phyloP scores from a whole-genome alignment of 2,329 filamentous ascomycete species.

The Fusarium praegraminearum region DNA sequence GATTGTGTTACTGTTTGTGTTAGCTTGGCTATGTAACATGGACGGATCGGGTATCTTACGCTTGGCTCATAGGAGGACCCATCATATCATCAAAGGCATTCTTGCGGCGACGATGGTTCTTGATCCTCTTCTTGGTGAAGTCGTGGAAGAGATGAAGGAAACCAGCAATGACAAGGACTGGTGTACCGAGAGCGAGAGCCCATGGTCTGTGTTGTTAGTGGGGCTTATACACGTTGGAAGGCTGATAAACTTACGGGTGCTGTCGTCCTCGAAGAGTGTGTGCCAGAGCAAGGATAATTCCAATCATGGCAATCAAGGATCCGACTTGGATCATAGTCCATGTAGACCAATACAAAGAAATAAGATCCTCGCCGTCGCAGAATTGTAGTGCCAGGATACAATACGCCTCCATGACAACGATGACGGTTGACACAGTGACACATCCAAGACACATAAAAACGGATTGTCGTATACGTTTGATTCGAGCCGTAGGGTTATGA shows the following conservation, averaged over 20 bases:
- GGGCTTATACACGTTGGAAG: not conserved
- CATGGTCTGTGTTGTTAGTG: constrained; percentile 58
- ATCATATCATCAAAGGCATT: constrained; percentile 42
- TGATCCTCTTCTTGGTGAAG: constrained; percentile 53
- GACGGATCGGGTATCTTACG: constrained; percentile 50
- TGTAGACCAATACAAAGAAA: constrained; percentile 70
- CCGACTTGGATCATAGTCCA: constrained; percentile 72
- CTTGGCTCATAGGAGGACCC: constrained; percentile 58
- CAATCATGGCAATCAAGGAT: constrained; percentile 68
- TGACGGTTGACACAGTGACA: constrained; percentile 58
- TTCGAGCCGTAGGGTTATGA: constrained; percentile 49
- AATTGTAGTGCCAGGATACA: constrained; percentile 67
- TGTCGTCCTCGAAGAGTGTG: constrained; percentile 62
- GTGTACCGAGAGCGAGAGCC: constrained; percentile 70
- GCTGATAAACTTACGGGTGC: constrained; percentile 60
- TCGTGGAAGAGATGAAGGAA: constrained; percentile 63
- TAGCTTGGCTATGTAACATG: constrained; percentile 13
- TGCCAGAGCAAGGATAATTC: constrained; percentile 65
- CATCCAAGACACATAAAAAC: constrained; percentile 60
- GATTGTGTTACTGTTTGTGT: constrained; percentile 53
- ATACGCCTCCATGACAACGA: constrained; percentile 67
- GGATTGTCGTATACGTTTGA: constrained; percentile 56
- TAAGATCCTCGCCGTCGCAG: constrained; percentile 70
- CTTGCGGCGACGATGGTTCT: constrained; percentile 42
- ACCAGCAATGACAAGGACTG: constrained; percentile 69